Evolutionary conservation across 306 rosid genomes (phyloP).

Genomic region (Citrullus mucosospermus): DNA sequence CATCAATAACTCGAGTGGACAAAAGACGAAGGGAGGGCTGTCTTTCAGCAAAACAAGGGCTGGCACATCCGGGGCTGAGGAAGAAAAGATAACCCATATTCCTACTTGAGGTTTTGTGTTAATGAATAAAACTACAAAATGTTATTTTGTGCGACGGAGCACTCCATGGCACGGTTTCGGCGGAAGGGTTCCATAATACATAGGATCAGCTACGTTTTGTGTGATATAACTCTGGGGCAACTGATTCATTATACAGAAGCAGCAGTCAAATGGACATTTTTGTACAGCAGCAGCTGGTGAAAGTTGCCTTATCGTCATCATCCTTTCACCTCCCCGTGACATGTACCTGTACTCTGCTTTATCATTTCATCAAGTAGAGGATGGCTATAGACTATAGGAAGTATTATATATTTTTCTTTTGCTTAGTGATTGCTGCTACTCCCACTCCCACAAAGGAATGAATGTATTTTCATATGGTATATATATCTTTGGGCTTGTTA

Average conservation of each 20-base stretch:
- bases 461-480: constrained; percentile 3
- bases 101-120: constrained; percentile 66
- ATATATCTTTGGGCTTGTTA: background rate
- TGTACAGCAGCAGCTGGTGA: constrained; percentile 41
- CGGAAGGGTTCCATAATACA: constrained; percentile 45
- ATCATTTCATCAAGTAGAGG: constrained; percentile 5
- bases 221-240: background rate
- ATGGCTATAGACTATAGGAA: background rate
- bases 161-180: constrained; percentile 72
- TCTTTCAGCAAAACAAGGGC: constrained; percentile 36
- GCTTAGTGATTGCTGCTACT: background rate
- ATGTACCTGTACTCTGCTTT: constrained; percentile 59
- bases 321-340: constrained; percentile 77
- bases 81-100: constrained; percentile 58
- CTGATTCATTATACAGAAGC: constrained; percentile 13
- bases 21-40: constrained; percentile 29
- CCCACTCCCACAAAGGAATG: background rate
- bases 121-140: constrained; percentile 17
- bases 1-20: constrained; percentile 19
- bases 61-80: constrained; percentile 63
- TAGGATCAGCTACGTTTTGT: constrained; percentile 13
- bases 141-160: constrained; percentile 14
- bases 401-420: background rate
- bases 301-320: constrained; percentile 21
- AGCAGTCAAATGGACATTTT: constrained; percentile 7